Percentiles rank a stretch among this genome's conserved stretches.
These are phyloP conservation scores for Camelina hispida DNA, from an alignment of 345 rosid species.

Conservation along the genomic window DNA sequence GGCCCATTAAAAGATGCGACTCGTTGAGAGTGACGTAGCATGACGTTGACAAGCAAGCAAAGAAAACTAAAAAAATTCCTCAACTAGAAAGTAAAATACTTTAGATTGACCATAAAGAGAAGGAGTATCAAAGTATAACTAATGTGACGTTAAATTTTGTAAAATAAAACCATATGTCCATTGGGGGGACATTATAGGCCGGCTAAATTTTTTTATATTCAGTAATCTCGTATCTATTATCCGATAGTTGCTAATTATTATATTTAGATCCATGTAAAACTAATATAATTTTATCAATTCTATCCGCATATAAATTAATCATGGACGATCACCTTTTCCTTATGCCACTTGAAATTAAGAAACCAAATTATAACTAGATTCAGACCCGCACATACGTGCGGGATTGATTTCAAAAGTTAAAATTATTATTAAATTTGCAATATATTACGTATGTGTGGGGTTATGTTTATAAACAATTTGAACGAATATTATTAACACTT, in stretches of 20 bases:
- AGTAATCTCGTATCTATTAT: constrained; percentile 16
- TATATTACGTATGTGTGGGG: no score
- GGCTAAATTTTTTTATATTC: constrained; percentile 18
- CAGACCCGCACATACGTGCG: no score
- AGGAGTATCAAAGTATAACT: neutral
- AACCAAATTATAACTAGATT: no score
- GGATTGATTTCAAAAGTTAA: no score
- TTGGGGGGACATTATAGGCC: constrained; percentile 26
- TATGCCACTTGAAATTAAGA: constrained; percentile 34
- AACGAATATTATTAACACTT: no score
- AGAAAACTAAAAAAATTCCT: neutral
- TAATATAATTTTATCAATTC: constrained; percentile 2
- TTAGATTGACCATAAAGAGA: constrained; percentile 27
- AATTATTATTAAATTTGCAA: no score
- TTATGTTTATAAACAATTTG: no score
- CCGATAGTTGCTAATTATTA: constrained; percentile 14
- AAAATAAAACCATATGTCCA: constrained; percentile 3
- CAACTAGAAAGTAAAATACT: constrained; percentile 39
- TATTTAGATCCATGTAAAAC: constrained; percentile 8
- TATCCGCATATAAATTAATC: neutral
- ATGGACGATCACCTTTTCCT: constrained; percentile 15
- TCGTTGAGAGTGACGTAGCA: constrained; percentile 25
- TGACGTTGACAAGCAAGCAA: constrained; percentile 6
- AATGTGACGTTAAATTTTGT: constrained; percentile 1
- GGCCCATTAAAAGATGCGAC: constrained; percentile 21